Evolutionary conservation across 2,329 filamentous ascomycete species (phyloP), one percentile per base, ranked within the genome.

Genomic region (Pyricularia pennisetigena): DNA sequence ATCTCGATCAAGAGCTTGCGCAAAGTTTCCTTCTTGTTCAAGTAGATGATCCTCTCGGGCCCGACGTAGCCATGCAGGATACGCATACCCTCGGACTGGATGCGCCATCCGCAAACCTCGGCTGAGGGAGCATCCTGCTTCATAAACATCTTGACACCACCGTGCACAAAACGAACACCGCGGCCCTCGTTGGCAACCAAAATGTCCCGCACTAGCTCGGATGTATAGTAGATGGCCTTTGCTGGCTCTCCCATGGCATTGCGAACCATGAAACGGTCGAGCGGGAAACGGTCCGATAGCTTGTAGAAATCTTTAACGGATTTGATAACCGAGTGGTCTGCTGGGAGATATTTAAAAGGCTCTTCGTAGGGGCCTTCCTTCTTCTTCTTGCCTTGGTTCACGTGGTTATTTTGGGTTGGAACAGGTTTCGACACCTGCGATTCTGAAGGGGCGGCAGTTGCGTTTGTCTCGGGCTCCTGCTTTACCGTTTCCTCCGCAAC

Each of bases 71-170:
- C 91, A 75, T 97, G 91, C 49, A 97, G 83, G 72, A 99, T 93
- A 10, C 91, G 88, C 81, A 99, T 88, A 28, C 95, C 95, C 79
- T 99, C 95, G 14, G 90, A 91, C 82, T 99, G 95, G 73, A 99
- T 95, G 64, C 95, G 88, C 95, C 95, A 99, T 69, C 90, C 87
- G 81, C 94, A 97, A 41, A 95, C 90, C 68, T 94, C 90, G 49
- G 90, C 89, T 5, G 89, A 91, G 69, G 97, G 94, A 0, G 92
- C 90, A 75, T 97, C 93, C 78, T 98, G 94, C 82, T 97, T 97
- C 83, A 98, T 95, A 77, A 97, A 99, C 93, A 98, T 98, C 81
- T 97, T 97, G 41, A 99, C 94, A 71, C 95, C 95, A 66, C 91
- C 94, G 79, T 99, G 95, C 66, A 99, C 91, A 76, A 99, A 97